These are phyloP conservation scores for Durotheca rogersii DNA, from an alignment of 495 filamentous ascomycete genomes.

Conservation along the genomic window DNA sequence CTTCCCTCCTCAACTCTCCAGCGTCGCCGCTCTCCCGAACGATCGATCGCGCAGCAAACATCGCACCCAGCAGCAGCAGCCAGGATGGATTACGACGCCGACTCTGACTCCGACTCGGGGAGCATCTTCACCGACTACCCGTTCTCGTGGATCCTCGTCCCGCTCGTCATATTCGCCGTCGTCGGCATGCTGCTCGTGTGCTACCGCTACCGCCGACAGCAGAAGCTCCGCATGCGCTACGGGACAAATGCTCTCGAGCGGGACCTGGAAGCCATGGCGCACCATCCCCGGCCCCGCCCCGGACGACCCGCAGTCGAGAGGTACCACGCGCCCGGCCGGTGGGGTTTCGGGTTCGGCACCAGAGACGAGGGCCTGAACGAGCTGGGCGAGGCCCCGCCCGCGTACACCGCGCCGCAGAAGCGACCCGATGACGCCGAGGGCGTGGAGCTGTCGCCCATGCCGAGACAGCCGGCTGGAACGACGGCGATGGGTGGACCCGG, in stretches of 20 bases:
- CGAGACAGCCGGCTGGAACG: conserved; percentile 12
- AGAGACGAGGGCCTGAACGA: conserved; percentile 57
- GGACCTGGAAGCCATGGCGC: conserved; percentile 26
- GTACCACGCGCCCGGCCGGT: conserved; percentile 10
- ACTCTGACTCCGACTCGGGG: conserved; percentile 5
- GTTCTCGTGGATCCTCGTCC: conserved; percentile 33
- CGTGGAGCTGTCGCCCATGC: conserved; percentile 32
- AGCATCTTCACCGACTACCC: conserved; percentile 23
- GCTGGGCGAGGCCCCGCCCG: conserved; percentile 59
- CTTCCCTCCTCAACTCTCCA: no score
- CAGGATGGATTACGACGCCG: conserved; percentile 19
- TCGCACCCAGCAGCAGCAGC: background rate
- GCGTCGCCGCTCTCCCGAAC: no score
- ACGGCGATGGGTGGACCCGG: conserved; percentile 13
- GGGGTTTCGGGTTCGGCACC: conserved; percentile 20
- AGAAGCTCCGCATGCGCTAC: conserved; percentile 24
- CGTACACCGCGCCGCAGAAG: conserved; percentile 44
- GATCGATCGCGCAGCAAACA: conserved; percentile 8
- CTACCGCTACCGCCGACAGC: conserved; percentile 27
- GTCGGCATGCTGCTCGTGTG: conserved; percentile 22
- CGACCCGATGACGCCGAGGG: conserved; percentile 27
- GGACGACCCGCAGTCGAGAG: conserved; percentile 16
- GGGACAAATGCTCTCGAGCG: conserved; percentile 25
- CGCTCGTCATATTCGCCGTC: conserved; percentile 32
- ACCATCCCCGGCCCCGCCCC: conserved; percentile 9